A percentile compares a stretch with the other conserved stretches of the same genome.
phyloP scores from a whole-genome alignment of 2,329 filamentous ascomycete genomes.

The Penicillium hesseltinei region DNA sequence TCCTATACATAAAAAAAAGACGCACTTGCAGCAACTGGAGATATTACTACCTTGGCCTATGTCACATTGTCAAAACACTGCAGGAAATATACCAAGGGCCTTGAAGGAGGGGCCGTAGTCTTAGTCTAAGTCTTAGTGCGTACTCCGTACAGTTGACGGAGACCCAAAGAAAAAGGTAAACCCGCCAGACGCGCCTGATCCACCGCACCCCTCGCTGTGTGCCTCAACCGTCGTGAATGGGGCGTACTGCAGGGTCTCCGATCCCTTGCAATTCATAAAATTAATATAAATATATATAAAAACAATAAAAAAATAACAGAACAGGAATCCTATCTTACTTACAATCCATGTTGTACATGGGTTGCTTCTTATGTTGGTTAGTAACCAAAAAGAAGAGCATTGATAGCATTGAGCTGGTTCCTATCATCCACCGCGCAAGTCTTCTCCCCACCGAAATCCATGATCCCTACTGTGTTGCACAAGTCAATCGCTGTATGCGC shows the following conservation, averaged over 20 bases:
- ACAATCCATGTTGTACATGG: neutral
- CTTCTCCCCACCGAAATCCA: slow-evolving; percentile 6
- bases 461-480: slow-evolving; percentile 16
- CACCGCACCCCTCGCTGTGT: slow-evolving; percentile 13
- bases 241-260: slow-evolving; percentile 20
- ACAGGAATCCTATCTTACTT: neutral
- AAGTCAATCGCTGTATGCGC: neutral
- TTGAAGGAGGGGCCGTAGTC: neutral
- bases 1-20: neutral
- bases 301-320: neutral
- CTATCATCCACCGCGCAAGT: slow-evolving; percentile 15
- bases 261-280: slow-evolving; percentile 19
- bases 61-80: slow-evolving; percentile 14
- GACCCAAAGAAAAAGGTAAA: neutral
- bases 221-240: slow-evolving; percentile 11
- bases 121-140: slow-evolving; percentile 1
- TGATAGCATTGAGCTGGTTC: neutral
- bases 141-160: neutral
- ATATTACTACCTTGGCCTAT: slow-evolving; percentile 24
- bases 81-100: neutral
- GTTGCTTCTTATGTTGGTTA: neutral
- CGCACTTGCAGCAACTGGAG: slow-evolving; percentile 28
- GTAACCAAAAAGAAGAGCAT: neutral
- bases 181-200: slow-evolving; percentile 7
- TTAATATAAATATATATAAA: neutral